These are phyloP conservation scores for Fraxinus quadrangulata DNA, from an alignment of 257 asterid genomes.

Conservation along the genomic window DNA sequence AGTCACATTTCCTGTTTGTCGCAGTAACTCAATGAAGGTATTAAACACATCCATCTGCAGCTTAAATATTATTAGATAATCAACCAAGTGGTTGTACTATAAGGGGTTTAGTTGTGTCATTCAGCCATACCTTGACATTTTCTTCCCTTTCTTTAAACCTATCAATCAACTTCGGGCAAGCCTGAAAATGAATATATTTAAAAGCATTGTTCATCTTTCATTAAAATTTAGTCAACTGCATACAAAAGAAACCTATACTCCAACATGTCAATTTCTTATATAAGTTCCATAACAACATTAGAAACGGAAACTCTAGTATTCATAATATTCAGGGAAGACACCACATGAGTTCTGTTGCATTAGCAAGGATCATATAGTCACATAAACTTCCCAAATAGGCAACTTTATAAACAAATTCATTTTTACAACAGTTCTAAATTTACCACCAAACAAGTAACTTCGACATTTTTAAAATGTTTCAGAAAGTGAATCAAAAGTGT, in stretches of 20 bases:
- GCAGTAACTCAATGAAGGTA: conserved; percentile 88
- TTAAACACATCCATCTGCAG: conserved; percentile 96
- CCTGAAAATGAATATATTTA: conserved; percentile 49
- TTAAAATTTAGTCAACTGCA: not conserved
- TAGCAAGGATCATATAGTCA: not conserved
- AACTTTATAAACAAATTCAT: not conserved
- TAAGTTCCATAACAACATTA: not conserved
- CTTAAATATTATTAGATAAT: conserved; percentile 26
- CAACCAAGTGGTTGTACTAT: conserved; percentile 4
- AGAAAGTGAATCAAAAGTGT: not conserved
- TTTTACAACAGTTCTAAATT: not conserved
- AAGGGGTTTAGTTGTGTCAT: not conserved
- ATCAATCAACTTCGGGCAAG: conserved; percentile 97
- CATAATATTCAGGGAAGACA: not conserved
- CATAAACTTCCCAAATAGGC: not conserved
- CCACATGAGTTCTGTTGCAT: not conserved
- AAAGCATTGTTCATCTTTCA: conserved; percentile 25
- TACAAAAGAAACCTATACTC: conserved; percentile 3
- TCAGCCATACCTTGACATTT: conserved; percentile 80
- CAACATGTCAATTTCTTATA: conserved; percentile 1
- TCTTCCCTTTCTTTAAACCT: conserved; percentile 99
- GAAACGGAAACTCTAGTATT: conserved; percentile 6
- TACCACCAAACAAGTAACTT: not conserved
- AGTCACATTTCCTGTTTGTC: conserved; percentile 94
- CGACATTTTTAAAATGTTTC: conserved; percentile 4